Base-by-base conservation (phyloP, 2,329 filamentous ascomycete genomes). In the Mollisiaceae sp. region DNA sequence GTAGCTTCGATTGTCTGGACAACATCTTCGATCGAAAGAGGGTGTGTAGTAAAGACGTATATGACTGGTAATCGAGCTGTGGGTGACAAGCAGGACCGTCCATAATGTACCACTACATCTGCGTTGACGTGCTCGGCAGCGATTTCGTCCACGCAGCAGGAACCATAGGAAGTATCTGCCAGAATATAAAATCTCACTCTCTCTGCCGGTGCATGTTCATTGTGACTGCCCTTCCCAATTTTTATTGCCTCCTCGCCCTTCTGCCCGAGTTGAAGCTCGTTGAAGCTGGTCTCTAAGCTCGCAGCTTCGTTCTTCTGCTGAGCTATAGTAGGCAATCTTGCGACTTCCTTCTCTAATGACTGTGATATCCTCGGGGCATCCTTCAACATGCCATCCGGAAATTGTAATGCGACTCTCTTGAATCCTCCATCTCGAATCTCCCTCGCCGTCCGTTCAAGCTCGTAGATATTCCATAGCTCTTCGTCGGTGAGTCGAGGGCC, bases 121-220 rank as follows among this genome's bases (percentile, higher is more conserved):
- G 95, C 94, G 73, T 93, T 86, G 18, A 93, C 91, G 77, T 99
- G 95, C 77, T 99, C 94, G 2, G 95, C 95, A 0, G 95, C 95
- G 47, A 98, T 90, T 80, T 99, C 95, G 75, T 99, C 95, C 20
- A 98, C 94, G 75, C 95, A 99, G 79, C 95, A 99, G 0, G 94
- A 90, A 66, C 95, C 96, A 78, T 98, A 99, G 1, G 94, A 97
- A 2, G 95, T 98, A 78, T 99, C 95, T 38, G 91, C 95, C 20
- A 99, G 82, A 66, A 99, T 94, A 72, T 91, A 97, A 60, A 98
- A 82, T 45, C 65, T 65, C 47, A 65, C 74, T 38, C 82, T 72
- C 58, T 79, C 79, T 11, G 65, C 60, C 24, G 58, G 8, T n/a
- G 50, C 14, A 8, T 35, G 22, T 41, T 38, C 27, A n/a, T 63